Conservation (phyloP, 352 stramenopile species). For the Pythium phragmitis region DNA sequence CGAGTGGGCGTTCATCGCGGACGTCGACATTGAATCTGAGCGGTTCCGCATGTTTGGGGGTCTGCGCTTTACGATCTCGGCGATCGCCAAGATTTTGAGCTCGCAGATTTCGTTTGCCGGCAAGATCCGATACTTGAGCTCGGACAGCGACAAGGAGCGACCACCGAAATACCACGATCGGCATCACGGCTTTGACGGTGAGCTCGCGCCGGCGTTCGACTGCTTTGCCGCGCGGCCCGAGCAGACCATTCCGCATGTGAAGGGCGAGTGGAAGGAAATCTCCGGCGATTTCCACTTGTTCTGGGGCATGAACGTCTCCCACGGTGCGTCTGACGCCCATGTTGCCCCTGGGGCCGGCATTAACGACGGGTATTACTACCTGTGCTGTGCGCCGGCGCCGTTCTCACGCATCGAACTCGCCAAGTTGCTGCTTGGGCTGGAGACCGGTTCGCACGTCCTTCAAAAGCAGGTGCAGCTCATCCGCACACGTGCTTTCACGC, state of each 20-base stretch:
- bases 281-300: constrained; percentile 37
- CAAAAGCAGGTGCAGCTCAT: constrained; percentile 34
- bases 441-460: constrained; percentile 30
- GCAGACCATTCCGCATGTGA: constrained; percentile 21
- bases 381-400: constrained; percentile 21
- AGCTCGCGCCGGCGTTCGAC: constrained; percentile 28
- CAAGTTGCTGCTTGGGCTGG: constrained; percentile 33
- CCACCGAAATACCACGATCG: constrained; percentile 31
- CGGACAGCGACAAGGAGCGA: constrained; percentile 20
- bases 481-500: constrained; percentile 36
- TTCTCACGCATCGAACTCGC: constrained; percentile 29
- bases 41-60: constrained; percentile 41
- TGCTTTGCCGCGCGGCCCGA: constrained; percentile 23
- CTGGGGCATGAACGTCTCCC: constrained; percentile 43
- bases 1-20: constrained; percentile 75
- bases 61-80: constrained; percentile 43
- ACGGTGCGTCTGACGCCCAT: constrained; percentile 30
- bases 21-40: constrained; percentile 61
- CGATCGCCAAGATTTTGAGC: constrained; percentile 34
- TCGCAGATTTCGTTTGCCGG: constrained; percentile 25
- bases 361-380: constrained; percentile 40
- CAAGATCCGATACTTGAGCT: constrained; percentile 30
- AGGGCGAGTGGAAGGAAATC: constrained; percentile 35
- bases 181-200: constrained; percentile 27
- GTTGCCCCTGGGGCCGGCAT: constrained; percentile 30